phyloP scores from a whole-genome alignment of 495 filamentous ascomycete species.

The Aspergillus leporis region DNA sequence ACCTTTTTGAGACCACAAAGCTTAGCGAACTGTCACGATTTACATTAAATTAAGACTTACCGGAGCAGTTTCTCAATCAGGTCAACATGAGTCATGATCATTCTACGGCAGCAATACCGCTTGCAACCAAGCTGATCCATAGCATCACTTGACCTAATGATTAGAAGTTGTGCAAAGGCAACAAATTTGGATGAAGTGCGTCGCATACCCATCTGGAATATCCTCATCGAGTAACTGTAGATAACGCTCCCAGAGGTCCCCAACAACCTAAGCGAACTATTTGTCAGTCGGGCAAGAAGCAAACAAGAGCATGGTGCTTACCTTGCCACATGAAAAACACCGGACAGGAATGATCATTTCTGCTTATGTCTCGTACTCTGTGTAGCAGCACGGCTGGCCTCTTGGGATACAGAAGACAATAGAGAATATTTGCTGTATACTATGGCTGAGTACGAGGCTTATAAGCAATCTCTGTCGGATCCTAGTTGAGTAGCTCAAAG shows the following conservation, averaged over 20 bases:
- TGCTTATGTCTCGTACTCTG: constrained; percentile 21
- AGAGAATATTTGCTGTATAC: background rate
- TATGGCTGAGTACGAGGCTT: background rate
- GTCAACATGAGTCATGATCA: constrained; percentile 99
- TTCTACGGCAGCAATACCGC: constrained; percentile 95
- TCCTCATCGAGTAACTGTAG: constrained; percentile 77
- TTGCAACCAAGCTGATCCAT: constrained; percentile 92
- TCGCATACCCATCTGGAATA: constrained; percentile 68
- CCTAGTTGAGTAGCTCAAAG: too few species aligned
- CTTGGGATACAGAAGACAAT: background rate
- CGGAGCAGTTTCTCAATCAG: constrained; percentile 97
- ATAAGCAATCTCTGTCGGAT: background rate
- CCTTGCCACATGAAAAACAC: constrained; percentile 99
- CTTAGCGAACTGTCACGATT: background rate
- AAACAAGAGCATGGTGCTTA: constrained; percentile 35
- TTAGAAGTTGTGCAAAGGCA: background rate
- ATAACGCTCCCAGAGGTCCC: constrained; percentile 96
- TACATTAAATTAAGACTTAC: constrained; percentile 48
- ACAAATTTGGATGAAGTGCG: background rate
- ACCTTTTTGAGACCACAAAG: constrained; percentile 12
- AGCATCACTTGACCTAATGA: constrained; percentile 63
- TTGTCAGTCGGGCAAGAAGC: constrained; percentile 17
- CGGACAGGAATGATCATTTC: constrained; percentile 96
- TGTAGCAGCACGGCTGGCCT: background rate
- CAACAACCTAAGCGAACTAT: constrained; percentile 68